Evolutionary conservation across 306 rosid genomes (phyloP), one percentile per base, ranked within the genome.

Genomic region (Datisca glomerata): DNA sequence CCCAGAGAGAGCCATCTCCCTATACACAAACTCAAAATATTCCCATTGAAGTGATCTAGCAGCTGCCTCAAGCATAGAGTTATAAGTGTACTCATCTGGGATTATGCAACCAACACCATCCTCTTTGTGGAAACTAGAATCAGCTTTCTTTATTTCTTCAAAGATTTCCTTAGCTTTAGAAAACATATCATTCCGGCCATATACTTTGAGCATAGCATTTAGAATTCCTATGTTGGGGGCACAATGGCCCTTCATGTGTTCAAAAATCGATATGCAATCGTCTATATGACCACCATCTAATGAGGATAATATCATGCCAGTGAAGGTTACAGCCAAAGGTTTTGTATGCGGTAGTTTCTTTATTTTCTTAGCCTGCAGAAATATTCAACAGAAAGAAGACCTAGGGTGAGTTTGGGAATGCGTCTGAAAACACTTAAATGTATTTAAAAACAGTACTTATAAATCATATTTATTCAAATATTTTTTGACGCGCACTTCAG

Each of bases 41-140:
- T 89, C 97, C 97, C 97, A 89, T 47, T 80, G 97, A 34, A 62
- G 76, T 36, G 95, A 76, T 34, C 72, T 58, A 25, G 94, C 80
- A 21, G 93, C 78, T 23, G 80, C 83, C 69, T 80, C 81, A 57
- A 83, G 74, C 72, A 89, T 77, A 16, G 75, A 43, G 56, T 53
- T 59, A 51, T 83, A 89, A 12, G 93, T 83, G 68, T 65, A 83
- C 46, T 43, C 42, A 57, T 89, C 91, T 13, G 83, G 97, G 41
- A 68, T 25, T 44, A 59, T 43, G 24, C 41, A 36, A 37, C 55
- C 32, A 35, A 28, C 50, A 32, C 25, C 65, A 57, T 41, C 58
- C 16, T 54, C 62, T 23, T 2, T 24, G n/a, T n/a, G n/a, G 17
- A 59, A 53, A 58, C 8, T 48, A 67, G 39, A 34, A 54, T 74